Conservation (phyloP, 805 yeast species). For the Ogataea trehaloabstinens region DNA sequence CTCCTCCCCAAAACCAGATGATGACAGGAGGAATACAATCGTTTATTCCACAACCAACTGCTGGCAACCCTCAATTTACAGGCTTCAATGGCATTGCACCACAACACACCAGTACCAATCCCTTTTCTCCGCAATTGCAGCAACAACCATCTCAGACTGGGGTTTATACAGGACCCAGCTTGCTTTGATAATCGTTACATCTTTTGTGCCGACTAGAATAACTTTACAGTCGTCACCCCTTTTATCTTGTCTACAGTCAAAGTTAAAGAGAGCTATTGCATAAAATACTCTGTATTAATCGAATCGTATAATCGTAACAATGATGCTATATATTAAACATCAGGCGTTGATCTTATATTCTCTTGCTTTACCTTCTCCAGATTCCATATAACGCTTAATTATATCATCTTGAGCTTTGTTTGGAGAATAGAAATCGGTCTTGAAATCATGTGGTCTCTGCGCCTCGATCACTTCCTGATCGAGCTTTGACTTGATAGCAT, state of each 20-base stretch:
- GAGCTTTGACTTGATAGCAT: conserved; percentile 32
- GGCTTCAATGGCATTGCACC: conserved; percentile 3
- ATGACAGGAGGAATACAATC: conserved; percentile 14
- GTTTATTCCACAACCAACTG: no score
- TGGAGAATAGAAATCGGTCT: conserved; percentile 25
- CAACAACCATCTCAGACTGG: conserved; percentile 9
- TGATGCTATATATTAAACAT: background rate
- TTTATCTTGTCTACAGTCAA: no score
- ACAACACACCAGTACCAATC: conserved; percentile 17
- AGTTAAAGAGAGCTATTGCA: conserved; percentile 2
- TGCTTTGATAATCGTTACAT: conserved; percentile 20
- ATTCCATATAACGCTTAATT: conserved; percentile 23
- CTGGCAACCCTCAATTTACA: no score
- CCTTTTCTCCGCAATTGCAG: conserved; percentile 10
- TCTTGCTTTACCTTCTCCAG: conserved; percentile 31
- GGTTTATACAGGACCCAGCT: conserved; percentile 27
- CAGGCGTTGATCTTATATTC: conserved; percentile 16
- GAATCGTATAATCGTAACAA: background rate
- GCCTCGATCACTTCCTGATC: conserved; percentile 32
- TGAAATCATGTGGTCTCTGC: conserved; percentile 25
- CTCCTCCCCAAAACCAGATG: conserved; percentile 14
- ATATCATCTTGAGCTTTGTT: conserved; percentile 24
- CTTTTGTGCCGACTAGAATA: no score
- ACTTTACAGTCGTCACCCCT: no score
- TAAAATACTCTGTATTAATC: no score